Evolutionary conservation across 768 basidiomycete genomes (phyloP).

Genomic region (Boletus bicolor): DNA sequence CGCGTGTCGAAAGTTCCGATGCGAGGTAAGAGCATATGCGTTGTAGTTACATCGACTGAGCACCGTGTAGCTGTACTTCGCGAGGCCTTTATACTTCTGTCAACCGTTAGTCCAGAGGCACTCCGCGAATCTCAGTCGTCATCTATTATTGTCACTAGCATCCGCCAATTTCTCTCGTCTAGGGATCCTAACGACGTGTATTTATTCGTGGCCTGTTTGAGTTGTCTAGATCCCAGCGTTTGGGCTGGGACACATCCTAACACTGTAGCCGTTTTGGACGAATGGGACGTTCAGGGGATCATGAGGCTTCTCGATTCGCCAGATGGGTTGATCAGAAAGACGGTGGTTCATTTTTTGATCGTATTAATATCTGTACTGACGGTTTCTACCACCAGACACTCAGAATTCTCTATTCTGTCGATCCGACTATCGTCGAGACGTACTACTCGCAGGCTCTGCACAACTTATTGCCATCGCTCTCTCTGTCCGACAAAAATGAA

Average conservation of each 20-base stretch:
- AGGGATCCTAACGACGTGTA: constrained; percentile 58
- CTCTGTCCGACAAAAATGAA: constrained; percentile 39
- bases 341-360: constrained; percentile 39
- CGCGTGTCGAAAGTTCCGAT: constrained; percentile 19
- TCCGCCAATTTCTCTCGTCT: constrained; percentile 60
- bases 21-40: constrained; percentile 21
- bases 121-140: constrained; percentile 17
- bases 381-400: constrained; percentile 48
- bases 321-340: constrained; percentile 56
- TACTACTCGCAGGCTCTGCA: constrained; percentile 48
- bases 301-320: constrained; percentile 64
- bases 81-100: constrained; percentile 34
- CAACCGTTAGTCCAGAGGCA: constrained; percentile 20
- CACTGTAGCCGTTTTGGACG: constrained; percentile 55
- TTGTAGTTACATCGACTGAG: constrained; percentile 15
- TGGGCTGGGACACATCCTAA: constrained; percentile 67
- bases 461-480: constrained; percentile 33
- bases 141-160: constrained; percentile 37
- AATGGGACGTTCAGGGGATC: constrained; percentile 67
- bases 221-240: constrained; percentile 49
- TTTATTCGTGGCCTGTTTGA: constrained; percentile 63
- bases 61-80: constrained; percentile 28
- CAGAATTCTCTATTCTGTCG: constrained; percentile 53
- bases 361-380: background rate
- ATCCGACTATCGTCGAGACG: constrained; percentile 53